These are phyloP conservation scores for Mucor saturninus DNA, from an alignment of 371 early-diverging fungal species.

Conservation along the genomic window DNA sequence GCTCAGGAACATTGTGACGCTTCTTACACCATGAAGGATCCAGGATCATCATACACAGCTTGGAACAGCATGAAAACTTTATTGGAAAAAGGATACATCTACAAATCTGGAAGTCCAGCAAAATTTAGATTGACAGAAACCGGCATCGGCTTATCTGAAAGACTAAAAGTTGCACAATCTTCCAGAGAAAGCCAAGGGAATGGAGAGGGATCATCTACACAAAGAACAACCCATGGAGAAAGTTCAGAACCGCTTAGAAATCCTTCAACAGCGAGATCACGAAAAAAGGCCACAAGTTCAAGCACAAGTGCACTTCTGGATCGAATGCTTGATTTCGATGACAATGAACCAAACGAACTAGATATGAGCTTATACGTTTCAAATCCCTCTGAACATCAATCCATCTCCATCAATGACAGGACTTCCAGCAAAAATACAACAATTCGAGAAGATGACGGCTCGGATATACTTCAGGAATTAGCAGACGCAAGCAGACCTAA, in stretches of 20 bases:
- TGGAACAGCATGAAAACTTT: conserved; percentile 82
- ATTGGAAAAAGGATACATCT: conserved; percentile 69
- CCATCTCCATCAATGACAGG: conserved; percentile 12
- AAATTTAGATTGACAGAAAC: conserved; percentile 77
- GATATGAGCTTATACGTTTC: conserved; percentile 25
- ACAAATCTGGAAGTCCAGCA: conserved; percentile 63
- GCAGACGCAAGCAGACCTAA: neutral
- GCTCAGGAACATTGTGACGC: conserved; percentile 70
- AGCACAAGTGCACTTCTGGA: conserved; percentile 4
- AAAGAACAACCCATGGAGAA: neutral
- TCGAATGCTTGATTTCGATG: neutral
- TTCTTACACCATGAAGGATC: conserved; percentile 67
- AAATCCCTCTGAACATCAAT: conserved; percentile 19
- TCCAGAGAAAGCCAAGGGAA: neutral
- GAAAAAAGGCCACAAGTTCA: neutral
- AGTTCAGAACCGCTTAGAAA: neutral
- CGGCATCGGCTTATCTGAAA: conserved; percentile 66
- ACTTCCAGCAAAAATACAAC: conserved; percentile 1
- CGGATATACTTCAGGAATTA: neutral
- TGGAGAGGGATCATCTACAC: neutral
- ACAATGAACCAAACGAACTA: neutral
- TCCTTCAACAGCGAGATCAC: conserved; percentile 3
- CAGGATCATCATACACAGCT: conserved; percentile 68
- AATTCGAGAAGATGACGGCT: neutral
- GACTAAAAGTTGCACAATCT: conserved; percentile 29